phyloP scores from a whole-genome alignment of 768 basidiomycete genomes.

The Coprinellus aureogranulatus region DNA sequence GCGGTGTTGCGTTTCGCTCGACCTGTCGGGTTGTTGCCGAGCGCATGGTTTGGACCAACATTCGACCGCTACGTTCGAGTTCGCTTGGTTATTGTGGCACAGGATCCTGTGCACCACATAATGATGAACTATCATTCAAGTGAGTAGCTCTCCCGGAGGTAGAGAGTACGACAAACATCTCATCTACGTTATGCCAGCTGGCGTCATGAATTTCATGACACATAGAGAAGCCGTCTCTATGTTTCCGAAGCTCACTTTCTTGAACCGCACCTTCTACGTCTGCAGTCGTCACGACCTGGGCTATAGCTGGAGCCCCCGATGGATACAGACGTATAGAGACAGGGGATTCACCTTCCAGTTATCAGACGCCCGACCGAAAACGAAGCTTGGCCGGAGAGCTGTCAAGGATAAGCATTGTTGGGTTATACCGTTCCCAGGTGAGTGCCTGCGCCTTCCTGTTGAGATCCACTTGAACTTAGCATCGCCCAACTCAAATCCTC shows the following conservation, averaged over 20 bases:
- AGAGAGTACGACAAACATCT: no score
- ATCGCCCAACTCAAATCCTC: no score
- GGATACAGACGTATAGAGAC: background rate
- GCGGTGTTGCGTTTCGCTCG: no score
- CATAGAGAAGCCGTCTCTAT: background rate
- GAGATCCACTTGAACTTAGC: no score
- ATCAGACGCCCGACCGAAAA: background rate
- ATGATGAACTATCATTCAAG: background rate
- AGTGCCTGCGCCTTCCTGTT: no score
- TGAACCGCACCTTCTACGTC: background rate
- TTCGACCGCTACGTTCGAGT: no score
- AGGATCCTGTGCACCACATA: no score
- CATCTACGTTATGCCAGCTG: background rate
- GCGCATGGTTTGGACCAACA: no score
- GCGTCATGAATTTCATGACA: background rate
- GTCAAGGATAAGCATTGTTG: background rate
- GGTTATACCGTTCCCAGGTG: background rate
- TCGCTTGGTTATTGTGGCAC: no score
- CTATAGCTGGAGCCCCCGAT: background rate
- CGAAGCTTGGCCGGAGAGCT: background rate
- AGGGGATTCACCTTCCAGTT: background rate
- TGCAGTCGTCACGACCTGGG: background rate
- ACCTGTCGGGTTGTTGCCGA: no score
- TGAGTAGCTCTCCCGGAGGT: background rate
- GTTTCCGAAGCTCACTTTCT: background rate